A percentile compares a stretch with the other conserved stretches of the same genome.
phyloP scores from a whole-genome alignment of 805 yeast genomes.

The Saccharomycopsis fodiens region DNA sequence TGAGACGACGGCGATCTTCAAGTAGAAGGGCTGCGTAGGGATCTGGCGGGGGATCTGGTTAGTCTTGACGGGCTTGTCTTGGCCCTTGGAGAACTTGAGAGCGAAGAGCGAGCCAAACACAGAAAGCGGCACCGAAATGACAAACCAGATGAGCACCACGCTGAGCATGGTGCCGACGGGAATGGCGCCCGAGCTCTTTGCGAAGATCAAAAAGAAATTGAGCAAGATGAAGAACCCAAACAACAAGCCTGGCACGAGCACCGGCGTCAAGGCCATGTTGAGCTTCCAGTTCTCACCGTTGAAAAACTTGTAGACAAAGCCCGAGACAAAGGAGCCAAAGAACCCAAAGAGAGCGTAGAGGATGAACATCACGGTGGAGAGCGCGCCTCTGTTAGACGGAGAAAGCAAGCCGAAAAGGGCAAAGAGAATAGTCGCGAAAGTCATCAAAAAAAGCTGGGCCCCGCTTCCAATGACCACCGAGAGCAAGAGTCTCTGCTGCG shows the following conservation, averaged over 20 bases:
- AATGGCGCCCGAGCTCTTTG: constrained; percentile 85
- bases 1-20: constrained; percentile 58
- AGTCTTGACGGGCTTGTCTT: constrained; percentile 74
- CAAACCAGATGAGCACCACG: constrained; percentile 75
- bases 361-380: constrained; percentile 83
- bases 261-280: constrained; percentile 76
- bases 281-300: constrained; percentile 89
- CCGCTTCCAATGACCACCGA: constrained; percentile 88
- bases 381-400: constrained; percentile 91
- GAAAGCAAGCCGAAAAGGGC: constrained; percentile 87
- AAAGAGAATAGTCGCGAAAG: constrained; percentile 61
- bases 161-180: constrained; percentile 87
- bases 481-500: constrained; percentile 57
- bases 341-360: constrained; percentile 75
- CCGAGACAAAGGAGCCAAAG: constrained; percentile 82
- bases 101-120: constrained; percentile 77
- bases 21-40: constrained; percentile 83
- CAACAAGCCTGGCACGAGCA: constrained; percentile 74
- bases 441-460: constrained; percentile 72
- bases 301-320: constrained; percentile 77
- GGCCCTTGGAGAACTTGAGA: constrained; percentile 41
- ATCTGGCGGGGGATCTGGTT: constrained; percentile 96
- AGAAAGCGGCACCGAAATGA: constrained; percentile 78
- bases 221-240: constrained; percentile 57
- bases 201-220: constrained; percentile 75